Conservation (phyloP, 2,329 filamentous ascomycete species). For the Hypoxylon sp. region DNA sequence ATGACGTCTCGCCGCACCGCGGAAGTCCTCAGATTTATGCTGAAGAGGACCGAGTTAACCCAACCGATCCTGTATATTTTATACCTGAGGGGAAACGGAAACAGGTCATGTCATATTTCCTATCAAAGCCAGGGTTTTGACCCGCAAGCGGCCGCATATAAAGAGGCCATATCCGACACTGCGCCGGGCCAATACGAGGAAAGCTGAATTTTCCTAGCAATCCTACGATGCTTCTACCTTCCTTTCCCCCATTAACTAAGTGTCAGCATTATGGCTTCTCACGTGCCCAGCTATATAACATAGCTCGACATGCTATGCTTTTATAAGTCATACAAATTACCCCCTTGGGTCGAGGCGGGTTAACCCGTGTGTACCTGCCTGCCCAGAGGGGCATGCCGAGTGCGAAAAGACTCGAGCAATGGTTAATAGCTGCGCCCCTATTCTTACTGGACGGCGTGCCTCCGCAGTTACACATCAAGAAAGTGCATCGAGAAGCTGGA, state of each 20-base stretch:
- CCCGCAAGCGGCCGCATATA: slow-evolving; percentile 53
- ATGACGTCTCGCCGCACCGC: slow-evolving; percentile 61
- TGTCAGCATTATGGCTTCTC: slow-evolving; percentile 40
- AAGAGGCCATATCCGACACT: slow-evolving; percentile 50
- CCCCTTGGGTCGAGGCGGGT: slow-evolving; percentile 34
- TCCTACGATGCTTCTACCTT: slow-evolving; percentile 38
- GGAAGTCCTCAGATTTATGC: slow-evolving; percentile 75
- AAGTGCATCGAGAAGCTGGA: slow-evolving; percentile 43
- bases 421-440: slow-evolving; percentile 39
- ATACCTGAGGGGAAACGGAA: slow-evolving; percentile 80
- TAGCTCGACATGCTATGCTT: slow-evolving; percentile 34
- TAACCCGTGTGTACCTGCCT: slow-evolving; percentile 41
- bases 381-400: slow-evolving; percentile 38
- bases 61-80: slow-evolving; percentile 87
- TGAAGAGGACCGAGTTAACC: slow-evolving; percentile 75
- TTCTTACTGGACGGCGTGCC: slow-evolving; percentile 43
- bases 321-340: slow-evolving; percentile 42
- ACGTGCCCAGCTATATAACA: slow-evolving; percentile 41
- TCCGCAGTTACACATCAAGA: slow-evolving; percentile 46
- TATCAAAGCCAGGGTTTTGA: slow-evolving; percentile 69
- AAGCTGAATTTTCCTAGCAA: slow-evolving; percentile 43
- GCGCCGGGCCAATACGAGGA: slow-evolving; percentile 51
- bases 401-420: slow-evolving; percentile 35
- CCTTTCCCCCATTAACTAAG: slow-evolving; percentile 20
- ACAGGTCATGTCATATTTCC: slow-evolving; percentile 74